Percentiles rank a stretch among this genome's conserved stretches.
Evolutionary conservation across 2,329 filamentous ascomycete genomes (phyloP).

Genomic region (Colletotrichum camelliae): DNA sequence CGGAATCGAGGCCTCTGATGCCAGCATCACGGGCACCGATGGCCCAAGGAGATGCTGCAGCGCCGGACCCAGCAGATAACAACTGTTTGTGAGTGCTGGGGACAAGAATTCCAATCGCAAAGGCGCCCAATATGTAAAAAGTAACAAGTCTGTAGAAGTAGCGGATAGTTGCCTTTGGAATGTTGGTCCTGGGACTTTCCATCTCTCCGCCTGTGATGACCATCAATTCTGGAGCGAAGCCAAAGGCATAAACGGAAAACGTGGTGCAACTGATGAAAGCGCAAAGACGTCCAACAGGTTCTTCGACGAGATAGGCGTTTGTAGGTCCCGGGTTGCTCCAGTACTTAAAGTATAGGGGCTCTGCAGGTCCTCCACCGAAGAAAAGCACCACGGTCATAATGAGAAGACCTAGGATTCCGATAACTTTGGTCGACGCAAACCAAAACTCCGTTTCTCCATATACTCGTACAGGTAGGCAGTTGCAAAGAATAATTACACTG

Average conservation of each 20-base stretch:
- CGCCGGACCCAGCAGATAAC: constrained; percentile 26
- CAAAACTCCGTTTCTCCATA: constrained; percentile 65
- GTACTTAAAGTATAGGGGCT: constrained; percentile 21
- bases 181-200: constrained; percentile 49
- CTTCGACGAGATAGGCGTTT: background rate
- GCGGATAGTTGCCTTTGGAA: constrained; percentile 27
- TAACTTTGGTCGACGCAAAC: constrained; percentile 58
- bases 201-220: constrained; percentile 28
- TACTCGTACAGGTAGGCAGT: constrained; percentile 1
- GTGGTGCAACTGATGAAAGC: constrained; percentile 24
- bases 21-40: constrained; percentile 56
- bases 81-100: constrained; percentile 56
- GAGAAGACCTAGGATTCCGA: constrained; percentile 64
- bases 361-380: constrained; percentile 19
- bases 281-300: constrained; percentile 19
- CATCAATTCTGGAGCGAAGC: constrained; percentile 22
- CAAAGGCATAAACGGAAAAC: constrained; percentile 25
- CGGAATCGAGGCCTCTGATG: constrained; percentile 55
- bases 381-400: constrained; percentile 57
- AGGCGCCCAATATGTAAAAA: constrained; percentile 53
- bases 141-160: constrained; percentile 29
- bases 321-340: constrained; percentile 10
- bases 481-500: constrained; percentile 18
- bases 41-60: constrained; percentile 51
- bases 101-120: constrained; percentile 58